These are phyloP conservation scores for Populus nigra DNA, from an alignment of 345 rosid species.

Conservation along the genomic window DNA sequence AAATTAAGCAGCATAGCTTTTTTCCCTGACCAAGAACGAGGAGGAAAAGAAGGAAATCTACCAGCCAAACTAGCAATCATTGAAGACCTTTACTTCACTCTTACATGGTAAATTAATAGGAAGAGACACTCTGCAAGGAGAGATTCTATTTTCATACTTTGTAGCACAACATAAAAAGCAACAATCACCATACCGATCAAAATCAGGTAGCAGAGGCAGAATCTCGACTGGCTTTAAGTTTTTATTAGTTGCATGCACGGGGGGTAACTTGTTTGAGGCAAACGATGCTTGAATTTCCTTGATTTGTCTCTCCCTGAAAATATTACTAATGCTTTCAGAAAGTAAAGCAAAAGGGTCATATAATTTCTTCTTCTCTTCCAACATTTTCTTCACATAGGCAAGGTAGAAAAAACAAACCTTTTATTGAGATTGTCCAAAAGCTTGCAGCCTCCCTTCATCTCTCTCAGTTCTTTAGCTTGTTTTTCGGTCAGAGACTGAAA, in stretches of 20 bases:
- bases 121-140: not conserved
- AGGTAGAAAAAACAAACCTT: slow-evolving; percentile 51
- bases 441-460: slow-evolving; percentile 67
- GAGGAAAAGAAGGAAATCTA: not conserved
- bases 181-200: slow-evolving; percentile 59
- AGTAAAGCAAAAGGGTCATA: not conserved
- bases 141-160: not conserved
- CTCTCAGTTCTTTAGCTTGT: slow-evolving; percentile 89
- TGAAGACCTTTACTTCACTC: too few relatives aligned
- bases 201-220: slow-evolving; percentile 81
- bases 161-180: slow-evolving; percentile 16
- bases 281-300: slow-evolving; percentile 90
- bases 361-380: not conserved
- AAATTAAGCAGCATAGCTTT: not conserved
- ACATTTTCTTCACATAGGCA: slow-evolving; percentile 4
- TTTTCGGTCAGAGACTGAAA: slow-evolving; percentile 90
- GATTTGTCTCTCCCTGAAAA: slow-evolving; percentile 81
- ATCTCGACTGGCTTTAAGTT: slow-evolving; percentile 68
- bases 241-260: slow-evolving; percentile 87
- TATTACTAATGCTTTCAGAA: slow-evolving; percentile 11
- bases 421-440: slow-evolving; percentile 71
- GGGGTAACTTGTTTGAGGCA: slow-evolving; percentile 71
- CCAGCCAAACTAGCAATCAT: not conserved
- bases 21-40: not conserved
- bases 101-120: not conserved